phyloP scores from a whole-genome alignment of 345 rosid species.

The Linum lewisii region DNA sequence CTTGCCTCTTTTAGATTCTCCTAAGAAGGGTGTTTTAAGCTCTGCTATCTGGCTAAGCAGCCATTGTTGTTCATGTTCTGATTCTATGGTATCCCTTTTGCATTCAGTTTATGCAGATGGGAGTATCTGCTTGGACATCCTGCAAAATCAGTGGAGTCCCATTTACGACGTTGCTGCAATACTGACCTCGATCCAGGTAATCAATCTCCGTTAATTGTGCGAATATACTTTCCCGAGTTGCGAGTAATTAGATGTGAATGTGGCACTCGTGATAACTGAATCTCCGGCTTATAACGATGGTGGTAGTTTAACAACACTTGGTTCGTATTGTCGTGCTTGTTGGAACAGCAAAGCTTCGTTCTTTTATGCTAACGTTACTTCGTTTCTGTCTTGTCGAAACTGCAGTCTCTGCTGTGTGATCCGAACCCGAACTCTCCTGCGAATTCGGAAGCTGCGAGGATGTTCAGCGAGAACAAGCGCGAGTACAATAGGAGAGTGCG shows the following conservation, averaged over 20 bases:
- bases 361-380: no score
- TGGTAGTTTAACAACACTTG: no score
- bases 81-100: background rate
- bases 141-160: conserved; percentile 85
- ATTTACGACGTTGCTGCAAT: conserved; percentile 82
- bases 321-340: no score
- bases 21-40: background rate
- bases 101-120: conserved; percentile 79
- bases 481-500: conserved; percentile 47
- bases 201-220: background rate
- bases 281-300: no score
- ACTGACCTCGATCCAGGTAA: conserved; percentile 76
- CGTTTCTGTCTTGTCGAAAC: no score
- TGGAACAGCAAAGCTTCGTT: no score
- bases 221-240: background rate
- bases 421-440: conserved; percentile 98
- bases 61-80: background rate
- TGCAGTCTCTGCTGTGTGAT: conserved; percentile 82
- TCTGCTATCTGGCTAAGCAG: background rate
- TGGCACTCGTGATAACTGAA: background rate
- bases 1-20: no score
- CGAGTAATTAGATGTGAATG: background rate
- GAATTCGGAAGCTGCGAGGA: conserved; percentile 94
- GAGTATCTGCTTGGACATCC: conserved; percentile 76
- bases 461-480: conserved; percentile 91